Evolutionary conservation across 495 filamentous ascomycete species (phyloP), one percentile per base, ranked within the genome.

Genomic region (Xylaria longipes): DNA sequence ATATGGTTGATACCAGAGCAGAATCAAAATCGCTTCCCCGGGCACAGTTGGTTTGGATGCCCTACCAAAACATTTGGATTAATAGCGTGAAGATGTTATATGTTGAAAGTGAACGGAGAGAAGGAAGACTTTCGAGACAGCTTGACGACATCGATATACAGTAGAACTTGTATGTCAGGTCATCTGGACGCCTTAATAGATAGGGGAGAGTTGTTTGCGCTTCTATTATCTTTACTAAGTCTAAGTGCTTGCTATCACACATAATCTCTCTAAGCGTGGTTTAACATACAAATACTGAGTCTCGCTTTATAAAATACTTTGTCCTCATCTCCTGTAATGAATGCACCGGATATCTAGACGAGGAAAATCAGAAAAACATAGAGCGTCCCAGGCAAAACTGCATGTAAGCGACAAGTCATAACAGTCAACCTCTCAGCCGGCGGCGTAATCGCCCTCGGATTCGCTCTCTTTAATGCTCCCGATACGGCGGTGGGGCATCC

Each of bases 401-500:
- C 37, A 11, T 25, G 6, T 27, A 17, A 50, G 15, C 12, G 2
- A 5, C 45, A 22, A 35, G 20, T 14, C n/a, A 43, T 7, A 50
- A 22, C 6, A 3, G 27, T 46, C 54, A 69, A 27, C 5, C 12
- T 54, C 66, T 27, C 48, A 29, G 8, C 11, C 48, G 35, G n/a
- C 35, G 27, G 56, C 2, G 25, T 1, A 45, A 17, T 35, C 69
- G 61, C 15, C 35, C 6, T 46, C 60, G 46, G 37, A 22, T 2
- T 27, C 15, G 27, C 48, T 58, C 50, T 58, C 64, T 43, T 48
- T 56, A 75, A 33, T 63, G 43, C 63, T 73, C 74, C 27, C 62
- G 57, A 45, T 80, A 80, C 37, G 78, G 74, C 25, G 77, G 77
- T 33, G 74, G 76, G 0, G 72, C 72, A 14, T n/a, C 62, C 45